Evolutionary conservation across 306 rosid genomes (phyloP).

Genomic region (Ochetophila trinervis): DNA sequence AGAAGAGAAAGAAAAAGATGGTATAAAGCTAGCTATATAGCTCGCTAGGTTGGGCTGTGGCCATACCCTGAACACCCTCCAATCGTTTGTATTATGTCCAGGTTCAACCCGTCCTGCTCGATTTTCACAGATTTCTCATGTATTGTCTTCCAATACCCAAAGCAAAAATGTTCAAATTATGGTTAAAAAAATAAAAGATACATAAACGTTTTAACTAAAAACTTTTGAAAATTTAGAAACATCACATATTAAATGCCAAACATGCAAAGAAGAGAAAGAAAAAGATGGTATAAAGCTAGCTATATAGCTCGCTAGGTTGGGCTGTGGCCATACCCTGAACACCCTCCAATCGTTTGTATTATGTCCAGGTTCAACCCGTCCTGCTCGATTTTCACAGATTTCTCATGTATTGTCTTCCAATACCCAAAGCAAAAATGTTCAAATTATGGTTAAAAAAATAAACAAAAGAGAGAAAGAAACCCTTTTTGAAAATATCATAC

Average conservation of each 20-base stretch:
- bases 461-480: too few relatives aligned
- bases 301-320: background rate
- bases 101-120: conserved; percentile 1
- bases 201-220: too few relatives aligned
- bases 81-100: conserved; percentile 5
- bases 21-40: background rate
- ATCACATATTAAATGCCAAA: background rate
- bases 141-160: too few relatives aligned
- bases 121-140: background rate
- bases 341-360: conserved; percentile 2
- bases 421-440: background rate
- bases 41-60: background rate
- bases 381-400: background rate
- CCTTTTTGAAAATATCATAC: too few relatives aligned
- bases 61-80: conserved; percentile 16
- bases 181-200: too few relatives aligned
- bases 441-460: background rate
- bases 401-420: conserved; percentile 4
- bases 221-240: too few relatives aligned
- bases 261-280: background rate
- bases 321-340: conserved; percentile 10
- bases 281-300: background rate
- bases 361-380: conserved; percentile 9
- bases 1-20: background rate
- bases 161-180: background rate